Evolutionary conservation across 306 rosid species (phyloP), one percentile per base, ranked within the genome.

Genomic region (Prunus fruticosa): DNA sequence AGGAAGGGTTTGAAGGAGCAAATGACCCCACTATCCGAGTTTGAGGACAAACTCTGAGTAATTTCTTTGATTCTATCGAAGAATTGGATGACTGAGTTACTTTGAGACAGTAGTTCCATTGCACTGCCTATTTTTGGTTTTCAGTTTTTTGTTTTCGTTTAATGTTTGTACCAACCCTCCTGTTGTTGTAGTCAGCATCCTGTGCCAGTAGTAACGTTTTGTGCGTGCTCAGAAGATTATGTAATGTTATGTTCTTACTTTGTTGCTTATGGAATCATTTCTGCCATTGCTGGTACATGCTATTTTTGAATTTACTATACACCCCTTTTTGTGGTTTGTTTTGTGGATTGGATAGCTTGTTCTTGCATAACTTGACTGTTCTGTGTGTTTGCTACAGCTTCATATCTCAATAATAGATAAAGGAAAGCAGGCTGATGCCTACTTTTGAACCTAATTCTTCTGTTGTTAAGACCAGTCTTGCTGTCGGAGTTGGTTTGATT

Each of bases 1-100:
- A 95, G 98, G 88, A 95, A 92, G 89, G 97, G 99, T 0, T 87
- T 95, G 92, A 92, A 93, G 95, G 85, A 69, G 25, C 88, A 81
- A 18, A 78, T 81, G 76, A 84, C 85, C 5, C 88, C 87, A 13
- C 60, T 81, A 1, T 84, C 88, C 0, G 88, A 84, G 38, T 81
- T 72, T 0, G 88, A 84, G 74, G 88, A 84, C 81, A 82, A 82
- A 79, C 79, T 82, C 9, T 78, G 67, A 34, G 63, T 22, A 49
- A 38, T 27, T 13, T 15, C 4, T 49, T 15, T 23, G 2, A 22
- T 34, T 43, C 16, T 15, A 8, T 9, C 16, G 5, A 9, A 25
- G 50, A 6, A 71, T 28, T 71, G 75, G 23, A 52, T 11, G 63
- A 52, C 49, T 23, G 25, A 71, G 45, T 51, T n/a, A 52, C 75